A percentile compares a stretch with the other conserved stretches of the same genome.
phyloP scores from a whole-genome alignment of 495 filamentous ascomycete genomes.

The Penicillium verhagenii region DNA sequence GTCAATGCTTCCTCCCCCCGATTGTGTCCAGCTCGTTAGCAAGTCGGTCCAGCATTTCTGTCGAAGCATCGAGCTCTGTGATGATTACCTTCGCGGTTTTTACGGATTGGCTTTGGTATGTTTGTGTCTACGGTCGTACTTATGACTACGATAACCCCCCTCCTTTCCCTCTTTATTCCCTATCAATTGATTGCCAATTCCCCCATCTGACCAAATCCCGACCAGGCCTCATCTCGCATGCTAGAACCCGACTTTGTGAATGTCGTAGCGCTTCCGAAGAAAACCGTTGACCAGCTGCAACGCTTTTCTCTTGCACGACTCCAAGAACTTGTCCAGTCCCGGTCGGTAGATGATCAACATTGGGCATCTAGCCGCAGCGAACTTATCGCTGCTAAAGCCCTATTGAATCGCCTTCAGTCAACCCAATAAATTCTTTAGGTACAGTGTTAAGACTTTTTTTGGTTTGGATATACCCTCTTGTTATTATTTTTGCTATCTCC shows the following conservation, averaged over 20 bases:
- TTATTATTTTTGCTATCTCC: no score
- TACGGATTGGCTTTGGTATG: conserved; percentile 84
- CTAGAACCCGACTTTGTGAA: conserved; percentile 14
- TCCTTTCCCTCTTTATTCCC: not conserved
- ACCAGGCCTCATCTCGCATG: conserved; percentile 22
- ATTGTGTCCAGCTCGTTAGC: conserved; percentile 51
- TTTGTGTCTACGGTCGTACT: not conserved
- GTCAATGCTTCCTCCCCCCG: conserved; percentile 57
- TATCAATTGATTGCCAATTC: not conserved
- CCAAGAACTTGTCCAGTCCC: conserved; percentile 68
- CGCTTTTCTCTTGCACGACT: conserved; percentile 71
- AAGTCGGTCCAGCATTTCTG: conserved; percentile 82
- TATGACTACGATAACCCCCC: not conserved
- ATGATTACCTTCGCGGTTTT: conserved; percentile 86
- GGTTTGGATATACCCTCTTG: conserved; percentile 3
- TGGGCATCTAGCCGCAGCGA: conserved; percentile 74
- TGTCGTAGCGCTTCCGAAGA: conserved; percentile 25
- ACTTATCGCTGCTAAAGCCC: conserved; percentile 70
- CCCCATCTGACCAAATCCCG: not conserved
- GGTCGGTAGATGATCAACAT: conserved; percentile 52
- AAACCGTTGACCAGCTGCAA: conserved; percentile 66
- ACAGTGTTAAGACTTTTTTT: not conserved
- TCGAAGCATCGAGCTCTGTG: conserved; percentile 88
- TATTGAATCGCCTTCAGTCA: conserved; percentile 52
- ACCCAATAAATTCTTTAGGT: conserved; percentile 19